Evolutionary conservation across 2,329 filamentous ascomycete species (phyloP), one percentile per base, ranked within the genome.

Genomic region (Colletotrichum tanaceti): DNA sequence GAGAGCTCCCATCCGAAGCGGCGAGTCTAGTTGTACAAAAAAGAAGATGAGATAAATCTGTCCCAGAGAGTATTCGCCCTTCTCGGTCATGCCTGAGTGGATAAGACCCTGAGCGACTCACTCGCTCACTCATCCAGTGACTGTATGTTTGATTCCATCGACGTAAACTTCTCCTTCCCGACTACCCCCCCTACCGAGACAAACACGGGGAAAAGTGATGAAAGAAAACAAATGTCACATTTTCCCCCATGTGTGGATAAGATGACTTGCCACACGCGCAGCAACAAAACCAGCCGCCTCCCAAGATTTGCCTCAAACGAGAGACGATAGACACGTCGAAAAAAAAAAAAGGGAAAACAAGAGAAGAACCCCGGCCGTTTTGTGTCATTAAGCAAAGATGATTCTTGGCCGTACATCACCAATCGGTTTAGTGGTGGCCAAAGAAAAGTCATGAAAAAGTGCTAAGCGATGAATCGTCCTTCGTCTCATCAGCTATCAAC

Each of bases 21-120:
- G 63, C 58, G 22, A 58, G 32, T 65, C 63, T 65, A 65, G 7
- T 13, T 62, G 49, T 65, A 62, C 58, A 38, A 38, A 16, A 44
- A 65, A 46, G 28, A 44, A n/a, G n/a, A n/a, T n/a, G n/a, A 35
- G 22, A 20, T 2, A 10, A 35, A 35, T 35, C 9, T 10, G 46
- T 9, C 38, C 5, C 18, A 5, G n/a, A 16, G 4, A 16, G 52
- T 35, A 14, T 16, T 38, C 32, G 22, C 28, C 20, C 50, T 22
- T 52, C 57, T 53, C 22, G 28, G 13, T 14, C 47, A 38, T 38
- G 28, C 28, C 57, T 16, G 52, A 49, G 28, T 22, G 3, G 13
- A 60, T 38, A 54, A 16, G 14, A 10, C 32, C 47, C 16, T n/a
- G 22, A 65, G 46, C 24, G 32, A 38, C 35, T n/a, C 57, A 49